Evolutionary conservation across 2,329 filamentous ascomycete species (phyloP).

Genomic region (Colletotrichum spinosum): DNA sequence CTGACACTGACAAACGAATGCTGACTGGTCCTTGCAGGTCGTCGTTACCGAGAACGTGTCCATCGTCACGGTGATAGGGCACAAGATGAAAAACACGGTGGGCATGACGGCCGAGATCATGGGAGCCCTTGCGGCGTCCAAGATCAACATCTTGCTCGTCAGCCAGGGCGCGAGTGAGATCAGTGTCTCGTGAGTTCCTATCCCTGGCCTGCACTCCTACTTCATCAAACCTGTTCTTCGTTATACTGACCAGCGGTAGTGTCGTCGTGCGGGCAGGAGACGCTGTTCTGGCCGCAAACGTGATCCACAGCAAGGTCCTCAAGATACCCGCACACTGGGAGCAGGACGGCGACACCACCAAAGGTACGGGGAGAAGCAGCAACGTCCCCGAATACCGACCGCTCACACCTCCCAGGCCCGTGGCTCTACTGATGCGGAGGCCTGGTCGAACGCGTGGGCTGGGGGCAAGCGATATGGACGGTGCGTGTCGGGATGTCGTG

Average conservation of each 20-base stretch:
- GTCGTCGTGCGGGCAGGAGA: conserved; percentile 90
- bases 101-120: conserved; percentile 67
- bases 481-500: conserved; percentile 8
- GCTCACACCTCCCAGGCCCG: conserved; percentile 33
- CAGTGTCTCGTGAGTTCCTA: conserved; percentile 83
- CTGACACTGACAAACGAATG: neutral
- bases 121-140: conserved; percentile 25
- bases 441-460: neutral
- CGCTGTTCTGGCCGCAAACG: conserved; percentile 91
- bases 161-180: conserved; percentile 91
- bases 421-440: conserved; percentile 33
- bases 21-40: conserved; percentile 11
- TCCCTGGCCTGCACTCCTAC: too few species aligned
- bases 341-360: conserved; percentile 32
- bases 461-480: neutral
- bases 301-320: conserved; percentile 82
- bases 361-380: conserved; percentile 24
- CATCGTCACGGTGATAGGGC: conserved; percentile 92
- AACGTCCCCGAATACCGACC: neutral
- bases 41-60: conserved; percentile 78
- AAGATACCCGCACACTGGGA: conserved; percentile 34
- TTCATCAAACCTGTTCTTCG: neutral
- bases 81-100: conserved; percentile 97
- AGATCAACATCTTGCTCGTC: conserved; percentile 36
- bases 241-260: neutral